Base-by-base conservation (phyloP, 2,329 filamentous ascomycete genomes). In the Stylonectria norvegica region DNA sequence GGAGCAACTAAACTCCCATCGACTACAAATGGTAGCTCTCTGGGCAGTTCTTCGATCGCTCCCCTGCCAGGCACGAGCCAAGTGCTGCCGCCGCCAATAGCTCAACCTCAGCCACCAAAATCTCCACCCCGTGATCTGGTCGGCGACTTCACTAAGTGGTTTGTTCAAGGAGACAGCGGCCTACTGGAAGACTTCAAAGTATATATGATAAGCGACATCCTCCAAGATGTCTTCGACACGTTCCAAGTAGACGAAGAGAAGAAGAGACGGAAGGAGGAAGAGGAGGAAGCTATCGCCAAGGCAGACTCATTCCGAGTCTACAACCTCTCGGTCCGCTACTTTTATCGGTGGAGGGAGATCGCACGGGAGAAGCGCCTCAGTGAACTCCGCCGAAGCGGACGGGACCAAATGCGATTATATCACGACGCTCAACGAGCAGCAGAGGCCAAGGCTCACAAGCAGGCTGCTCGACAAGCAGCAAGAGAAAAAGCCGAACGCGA, bases 331-430 rank as follows among this genome's bases (percentile, higher is more conserved):
- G 61, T 79, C 43, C 78, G 72, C 34, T 81, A 68, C 56, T 79
- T 80, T 44, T 79, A 79, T 49, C 65, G 65, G 14, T 81, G 78
- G 78, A 72, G 69, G 34, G 57, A 71, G 11, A 68, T 61, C 27
- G 73, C 71, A 7, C 67, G 75, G 10, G 66, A 70, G 32, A 68
- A 67, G 14, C 68, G 72, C 3, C 66, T 75, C 12, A 67, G 70
- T 40, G 66, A 67, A n/a, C 68, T 78, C 16, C 72, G 77, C 6
- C 67, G 67, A 20, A 67, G 70, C 28, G 75, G 73, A 15, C 70
- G 73, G 36, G 73, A 78, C 28, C 69, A 74, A 45, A 66, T 74
- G 47, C 68, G 68, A 19, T 59, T 64, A 3, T 78, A 72, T 53
- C 68, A 69, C 20, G 61, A 65, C 18, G 62, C 63, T 4, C 67